A percentile compares a stretch with the other conserved stretches of the same genome.
phyloP scores from a whole-genome alignment of 164 flowering plant species.

The Kalanchoe fedtschenkoi region DNA sequence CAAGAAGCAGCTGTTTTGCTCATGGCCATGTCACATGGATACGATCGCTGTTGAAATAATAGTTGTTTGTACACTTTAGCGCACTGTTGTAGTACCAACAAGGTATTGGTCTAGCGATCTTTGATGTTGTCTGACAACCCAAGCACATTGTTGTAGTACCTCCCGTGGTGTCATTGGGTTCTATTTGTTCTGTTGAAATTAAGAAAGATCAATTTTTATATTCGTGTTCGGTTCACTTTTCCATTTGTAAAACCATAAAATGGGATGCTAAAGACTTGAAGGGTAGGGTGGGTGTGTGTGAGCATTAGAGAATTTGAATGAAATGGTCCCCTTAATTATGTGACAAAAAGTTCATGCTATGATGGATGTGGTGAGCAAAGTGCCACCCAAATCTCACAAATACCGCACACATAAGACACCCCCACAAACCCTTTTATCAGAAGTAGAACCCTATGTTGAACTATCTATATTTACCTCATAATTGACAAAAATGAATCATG shows the following conservation, averaged over 20 bases:
- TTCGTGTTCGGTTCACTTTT: no score
- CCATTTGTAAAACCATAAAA: no score
- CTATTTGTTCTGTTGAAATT: no score
- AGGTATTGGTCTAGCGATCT: no score
- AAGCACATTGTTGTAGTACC: no score
- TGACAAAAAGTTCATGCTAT: neutral
- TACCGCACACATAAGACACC: neutral
- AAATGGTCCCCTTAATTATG: neutral
- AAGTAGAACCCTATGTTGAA: slow-evolving; percentile 2
- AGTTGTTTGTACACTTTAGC: neutral
- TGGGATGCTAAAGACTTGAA: no score
- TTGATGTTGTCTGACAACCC: no score
- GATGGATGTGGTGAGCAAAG: slow-evolving; percentile 1
- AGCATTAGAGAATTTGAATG: neutral
- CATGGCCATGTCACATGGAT: neutral
- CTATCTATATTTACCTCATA: no score
- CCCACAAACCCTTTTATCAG: neutral
- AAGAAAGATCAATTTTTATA: no score
- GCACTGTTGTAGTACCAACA: neutral
- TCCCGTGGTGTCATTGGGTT: no score
- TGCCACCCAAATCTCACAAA: neutral
- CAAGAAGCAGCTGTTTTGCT: slow-evolving; percentile 3
- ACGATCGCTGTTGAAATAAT: neutral
- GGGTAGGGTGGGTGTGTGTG: slow-evolving; percentile 2
- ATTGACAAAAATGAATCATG: no score